A percentile compares a stretch with the other conserved stretches of the same genome.
Conservation (phyloP, 192 early-diverging fungal species). For the Backusella psychrophila region DNA sequence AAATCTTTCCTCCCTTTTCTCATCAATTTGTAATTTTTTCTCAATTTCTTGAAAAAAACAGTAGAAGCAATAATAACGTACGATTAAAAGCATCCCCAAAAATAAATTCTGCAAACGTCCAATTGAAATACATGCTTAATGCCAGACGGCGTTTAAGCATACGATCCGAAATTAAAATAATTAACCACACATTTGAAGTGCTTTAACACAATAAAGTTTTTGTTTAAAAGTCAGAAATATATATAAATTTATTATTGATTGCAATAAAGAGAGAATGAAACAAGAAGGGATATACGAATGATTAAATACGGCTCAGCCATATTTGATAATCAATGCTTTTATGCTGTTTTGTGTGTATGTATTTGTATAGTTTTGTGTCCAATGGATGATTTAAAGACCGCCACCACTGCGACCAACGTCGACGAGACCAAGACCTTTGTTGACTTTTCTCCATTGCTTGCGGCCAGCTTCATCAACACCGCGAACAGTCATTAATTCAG, state of each 20-base stretch:
- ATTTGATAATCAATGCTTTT: not conserved
- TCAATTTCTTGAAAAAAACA: too few relatives aligned
- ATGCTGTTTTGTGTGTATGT: not conserved
- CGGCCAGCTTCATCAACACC: not conserved
- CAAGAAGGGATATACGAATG: not conserved
- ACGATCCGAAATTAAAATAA: not conserved
- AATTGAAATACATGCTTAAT: not conserved
- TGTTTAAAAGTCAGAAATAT: not conserved
- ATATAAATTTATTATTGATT: not conserved
- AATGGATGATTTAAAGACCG: conserved; percentile 26
- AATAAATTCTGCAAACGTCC: too few relatives aligned
- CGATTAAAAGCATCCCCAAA: not conserved
- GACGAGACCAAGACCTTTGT: conserved; percentile 35
- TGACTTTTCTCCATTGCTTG: conserved; percentile 30
- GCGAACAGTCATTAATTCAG: conserved; percentile 24
- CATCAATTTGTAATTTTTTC: too few relatives aligned
- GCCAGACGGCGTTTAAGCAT: not conserved
- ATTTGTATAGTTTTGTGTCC: not conserved
- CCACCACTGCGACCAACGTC: conserved; percentile 42
- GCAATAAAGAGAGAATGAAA: not conserved
- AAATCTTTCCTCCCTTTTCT: too few relatives aligned
- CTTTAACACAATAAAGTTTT: not conserved
- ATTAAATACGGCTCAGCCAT: not conserved
- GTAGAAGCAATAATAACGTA: not conserved
- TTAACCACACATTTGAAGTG: not conserved